Base-by-base conservation (phyloP, 352 stramenopile genomes). In the Phytophthora idaei region DNA sequence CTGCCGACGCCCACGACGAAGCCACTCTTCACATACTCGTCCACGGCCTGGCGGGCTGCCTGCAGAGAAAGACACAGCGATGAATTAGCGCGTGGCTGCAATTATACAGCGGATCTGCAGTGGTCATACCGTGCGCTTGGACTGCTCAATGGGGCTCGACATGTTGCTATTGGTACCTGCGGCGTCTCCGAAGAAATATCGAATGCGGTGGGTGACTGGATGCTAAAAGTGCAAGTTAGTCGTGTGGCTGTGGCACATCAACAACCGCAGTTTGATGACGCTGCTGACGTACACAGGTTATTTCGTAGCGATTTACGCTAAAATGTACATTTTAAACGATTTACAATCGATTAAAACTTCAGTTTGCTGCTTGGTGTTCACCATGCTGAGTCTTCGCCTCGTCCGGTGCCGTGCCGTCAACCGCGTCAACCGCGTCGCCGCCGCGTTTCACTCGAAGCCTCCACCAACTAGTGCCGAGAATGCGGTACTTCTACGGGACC, bases 1-100 rank as follows among this genome's bases (percentile, higher is more conserved):
- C 96, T 99, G 76, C 98, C 98, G 42, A 99, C 87, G 44, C 98
- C 98, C 59, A 99, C 96, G 37, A 99, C 84, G 90, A 98, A 98
- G 36, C 97, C 97, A 71, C 90, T 93, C 44, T 81, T 73, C 17
- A 98, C 90, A 71, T 94, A 97, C 71, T 98, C 94, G 67, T 98
- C 93, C 61, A 98, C 90, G 14, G 93, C 90, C 56, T 89, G 79
- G 36, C 86, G 87, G 27, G 90, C 90, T 10, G 89, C 89, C 85
- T 94, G 53, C 42, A 73, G 5, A 52, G 27, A 45, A 21, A 68
- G 8, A 46, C 15, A 37, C 31, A 51, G 12, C 45, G 15, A 28
- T 3, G 1, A 45, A 36, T 59, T 31, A 67, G 57, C 15, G 3
- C 21, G 17, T 31, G n/a, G 25, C 8, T 15, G 12, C 14, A 27